Percentiles rank a stretch among this genome's conserved stretches.
These are phyloP conservation scores for Ustilago shanxiensis DNA, from an alignment of 1,284 basidiomycete genomes.

Conservation along the genomic window DNA sequence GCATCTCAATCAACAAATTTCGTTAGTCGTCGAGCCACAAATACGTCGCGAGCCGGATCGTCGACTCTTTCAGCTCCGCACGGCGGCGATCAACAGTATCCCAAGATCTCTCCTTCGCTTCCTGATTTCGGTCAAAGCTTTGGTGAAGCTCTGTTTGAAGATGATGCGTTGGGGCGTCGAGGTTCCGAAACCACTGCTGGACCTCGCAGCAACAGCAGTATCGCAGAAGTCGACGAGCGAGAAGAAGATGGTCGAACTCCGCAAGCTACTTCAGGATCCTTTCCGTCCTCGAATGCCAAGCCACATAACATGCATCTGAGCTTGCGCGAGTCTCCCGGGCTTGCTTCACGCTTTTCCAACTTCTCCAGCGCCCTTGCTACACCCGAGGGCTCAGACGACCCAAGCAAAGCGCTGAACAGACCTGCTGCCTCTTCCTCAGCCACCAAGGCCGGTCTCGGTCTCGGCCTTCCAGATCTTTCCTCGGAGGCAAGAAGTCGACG, in stretches of 20 bases:
- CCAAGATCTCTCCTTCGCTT: slow-evolving; percentile 43
- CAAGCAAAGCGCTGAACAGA: slow-evolving; percentile 30
- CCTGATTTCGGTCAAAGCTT: slow-evolving; percentile 45
- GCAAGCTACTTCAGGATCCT: slow-evolving; percentile 27
- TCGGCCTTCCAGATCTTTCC: slow-evolving; percentile 47
- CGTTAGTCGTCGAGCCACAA: slow-evolving; percentile 10
- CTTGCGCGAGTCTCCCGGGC: slow-evolving; percentile 42
- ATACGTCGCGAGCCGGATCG: not conserved
- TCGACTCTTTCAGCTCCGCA: not conserved
- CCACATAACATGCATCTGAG: slow-evolving; percentile 39
- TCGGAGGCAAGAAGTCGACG: slow-evolving; percentile 18
- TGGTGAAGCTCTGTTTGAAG: slow-evolving; percentile 38
- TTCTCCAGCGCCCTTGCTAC: slow-evolving; percentile 55
- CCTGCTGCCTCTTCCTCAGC: slow-evolving; percentile 15
- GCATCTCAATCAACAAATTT: slow-evolving; percentile 31
- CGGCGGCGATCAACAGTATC: not conserved
- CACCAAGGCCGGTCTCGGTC: slow-evolving; percentile 39
- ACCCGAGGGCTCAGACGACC: slow-evolving; percentile 36
- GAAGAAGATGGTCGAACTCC: slow-evolving; percentile 30
- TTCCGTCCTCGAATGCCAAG: slow-evolving; percentile 21
- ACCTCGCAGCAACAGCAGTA: slow-evolving; percentile 26
- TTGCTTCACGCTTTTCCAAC: slow-evolving; percentile 56
- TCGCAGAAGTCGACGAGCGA: slow-evolving; percentile 35
- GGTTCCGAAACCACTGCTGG: slow-evolving; percentile 12
- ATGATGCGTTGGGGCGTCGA: slow-evolving; percentile 9